A percentile compares a stretch with the other conserved stretches of the same genome.
These are phyloP conservation scores for Porphyrellus cyaneotinctus DNA, from an alignment of 768 basidiomycete species.

Conservation along the genomic window DNA sequence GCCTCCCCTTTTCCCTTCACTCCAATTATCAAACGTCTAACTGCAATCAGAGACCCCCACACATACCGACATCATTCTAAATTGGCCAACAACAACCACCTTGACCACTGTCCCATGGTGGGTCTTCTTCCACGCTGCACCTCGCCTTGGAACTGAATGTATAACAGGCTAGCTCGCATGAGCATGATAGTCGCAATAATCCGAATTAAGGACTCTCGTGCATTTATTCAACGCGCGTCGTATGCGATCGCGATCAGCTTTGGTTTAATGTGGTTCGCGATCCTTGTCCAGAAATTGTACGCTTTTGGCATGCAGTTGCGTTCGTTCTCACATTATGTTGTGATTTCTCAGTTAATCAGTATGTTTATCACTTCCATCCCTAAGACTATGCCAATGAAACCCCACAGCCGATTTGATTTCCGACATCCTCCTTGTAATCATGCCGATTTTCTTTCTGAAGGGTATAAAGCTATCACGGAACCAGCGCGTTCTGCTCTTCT, in stretches of 20 bases:
- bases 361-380: not conserved
- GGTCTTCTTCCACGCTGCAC: not conserved
- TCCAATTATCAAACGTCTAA: not conserved
- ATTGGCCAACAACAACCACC: not conserved
- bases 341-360: constrained; percentile 16
- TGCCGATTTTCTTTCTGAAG: constrained; percentile 15
- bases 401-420: constrained; percentile 19
- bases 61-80: not conserved
- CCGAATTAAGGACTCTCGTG: constrained; percentile 4
- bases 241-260: constrained; percentile 7
- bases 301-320: not conserved
- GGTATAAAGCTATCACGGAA: constrained; percentile 10
- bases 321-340: not conserved
- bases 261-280: constrained; percentile 13
- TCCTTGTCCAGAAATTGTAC: constrained; percentile 4
- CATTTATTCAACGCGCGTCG: not conserved
- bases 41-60: not conserved
- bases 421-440: constrained; percentile 11
- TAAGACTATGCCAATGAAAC: not conserved
- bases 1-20: not conserved
- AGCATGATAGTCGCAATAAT: constrained; percentile 15
- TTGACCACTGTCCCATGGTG: constrained; percentile 13
- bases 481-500: constrained; percentile 14
- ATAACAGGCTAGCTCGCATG: constrained; percentile 12
- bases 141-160: not conserved